Conservation (phyloP, 1,284 basidiomycete genomes). For the Ustilago tritici region DNA sequence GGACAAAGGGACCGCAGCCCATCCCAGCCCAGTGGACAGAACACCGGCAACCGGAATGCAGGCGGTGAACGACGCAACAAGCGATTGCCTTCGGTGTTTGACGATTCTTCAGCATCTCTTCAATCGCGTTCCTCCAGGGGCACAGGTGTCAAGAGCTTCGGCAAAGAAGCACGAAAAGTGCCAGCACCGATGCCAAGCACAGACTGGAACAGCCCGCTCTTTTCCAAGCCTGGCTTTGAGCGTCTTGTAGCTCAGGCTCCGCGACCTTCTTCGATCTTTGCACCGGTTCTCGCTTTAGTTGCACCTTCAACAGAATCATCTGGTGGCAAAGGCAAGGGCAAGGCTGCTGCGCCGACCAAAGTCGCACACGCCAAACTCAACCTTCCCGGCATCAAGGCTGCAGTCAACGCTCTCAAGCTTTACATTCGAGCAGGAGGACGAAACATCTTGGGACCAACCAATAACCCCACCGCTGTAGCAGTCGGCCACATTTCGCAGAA, state of each 20-base stretch:
- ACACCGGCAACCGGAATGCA: slow-evolving; percentile 14
- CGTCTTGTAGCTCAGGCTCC: slow-evolving; percentile 26
- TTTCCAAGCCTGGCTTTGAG: slow-evolving; percentile 36
- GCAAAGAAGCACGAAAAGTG: slow-evolving; percentile 7
- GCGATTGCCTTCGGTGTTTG: slow-evolving; percentile 38
- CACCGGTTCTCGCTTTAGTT: slow-evolving; percentile 21
- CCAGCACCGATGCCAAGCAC: slow-evolving; percentile 29
- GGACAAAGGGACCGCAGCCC: slow-evolving; percentile 9
- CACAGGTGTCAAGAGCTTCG: slow-evolving; percentile 9
- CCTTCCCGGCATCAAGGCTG: slow-evolving; percentile 41
- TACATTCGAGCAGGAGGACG: slow-evolving; percentile 40
- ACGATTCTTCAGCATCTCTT: slow-evolving; percentile 17
- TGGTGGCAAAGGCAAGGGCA: slow-evolving; percentile 35
- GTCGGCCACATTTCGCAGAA: slow-evolving; percentile 19
- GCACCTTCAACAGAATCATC: slow-evolving; percentile 21
- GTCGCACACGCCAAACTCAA: slow-evolving; percentile 22
- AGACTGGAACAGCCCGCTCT: slow-evolving; percentile 45
- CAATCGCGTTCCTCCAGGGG: slow-evolving; percentile 4
- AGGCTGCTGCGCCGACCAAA: slow-evolving; percentile 23
- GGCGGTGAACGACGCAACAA: slow-evolving; percentile 38
- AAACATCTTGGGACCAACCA: slow-evolving; percentile 31
- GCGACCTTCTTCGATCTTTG: slow-evolving; percentile 25
- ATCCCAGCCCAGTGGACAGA: slow-evolving; percentile 1
- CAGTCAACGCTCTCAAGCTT: slow-evolving; percentile 44
- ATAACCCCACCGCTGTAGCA: slow-evolving; percentile 32